Evolutionary conservation across 805 yeast genomes (phyloP).

Genomic region (Sungouiella blattae): DNA sequence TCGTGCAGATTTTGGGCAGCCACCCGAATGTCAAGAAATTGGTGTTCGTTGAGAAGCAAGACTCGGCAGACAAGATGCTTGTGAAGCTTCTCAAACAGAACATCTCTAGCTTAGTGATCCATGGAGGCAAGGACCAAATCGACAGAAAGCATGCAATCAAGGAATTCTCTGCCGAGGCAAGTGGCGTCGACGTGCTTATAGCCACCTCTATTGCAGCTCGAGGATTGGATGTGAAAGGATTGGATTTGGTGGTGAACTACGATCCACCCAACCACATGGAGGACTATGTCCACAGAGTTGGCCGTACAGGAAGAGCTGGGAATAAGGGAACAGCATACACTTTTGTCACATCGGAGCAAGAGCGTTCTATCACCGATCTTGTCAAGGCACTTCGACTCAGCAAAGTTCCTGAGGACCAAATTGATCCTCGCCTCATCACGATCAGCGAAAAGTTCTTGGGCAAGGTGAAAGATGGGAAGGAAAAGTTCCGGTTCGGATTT

Average conservation of each 20-base stretch:
- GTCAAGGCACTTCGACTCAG: conserved; percentile 64
- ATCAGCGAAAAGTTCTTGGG: conserved; percentile 55
- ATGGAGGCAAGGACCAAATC: conserved; percentile 87
- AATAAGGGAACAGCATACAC: conserved; percentile 57
- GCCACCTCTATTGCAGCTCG: conserved; percentile 96
- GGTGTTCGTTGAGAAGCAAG: conserved; percentile 85
- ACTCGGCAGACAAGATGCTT: conserved; percentile 71
- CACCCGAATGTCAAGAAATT: conserved; percentile 52
- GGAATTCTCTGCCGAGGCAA: conserved; percentile 55
- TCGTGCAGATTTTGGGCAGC: conserved; percentile 55
- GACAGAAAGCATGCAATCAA: conserved; percentile 75
- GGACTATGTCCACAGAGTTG: conserved; percentile 94
- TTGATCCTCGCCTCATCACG: conserved; percentile 47
- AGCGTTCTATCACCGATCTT: conserved; percentile 62
- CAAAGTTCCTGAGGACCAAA: conserved; percentile 37
- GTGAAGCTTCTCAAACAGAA: conserved; percentile 51
- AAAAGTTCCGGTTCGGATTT: conserved; percentile 69
- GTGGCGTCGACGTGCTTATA: conserved; percentile 61
- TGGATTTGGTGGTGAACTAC: conserved; percentile 71
- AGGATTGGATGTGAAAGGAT: conserved; percentile 88
- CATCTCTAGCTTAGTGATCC: conserved; percentile 64
- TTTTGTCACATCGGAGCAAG: conserved; percentile 60
- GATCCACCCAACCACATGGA: conserved; percentile 62
- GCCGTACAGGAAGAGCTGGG: conserved; percentile 94
- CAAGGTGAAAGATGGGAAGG: conserved; percentile 65